These are phyloP conservation scores for Gynandropsis gynandra DNA, from an alignment of 345 rosid species.

Conservation along the genomic window DNA sequence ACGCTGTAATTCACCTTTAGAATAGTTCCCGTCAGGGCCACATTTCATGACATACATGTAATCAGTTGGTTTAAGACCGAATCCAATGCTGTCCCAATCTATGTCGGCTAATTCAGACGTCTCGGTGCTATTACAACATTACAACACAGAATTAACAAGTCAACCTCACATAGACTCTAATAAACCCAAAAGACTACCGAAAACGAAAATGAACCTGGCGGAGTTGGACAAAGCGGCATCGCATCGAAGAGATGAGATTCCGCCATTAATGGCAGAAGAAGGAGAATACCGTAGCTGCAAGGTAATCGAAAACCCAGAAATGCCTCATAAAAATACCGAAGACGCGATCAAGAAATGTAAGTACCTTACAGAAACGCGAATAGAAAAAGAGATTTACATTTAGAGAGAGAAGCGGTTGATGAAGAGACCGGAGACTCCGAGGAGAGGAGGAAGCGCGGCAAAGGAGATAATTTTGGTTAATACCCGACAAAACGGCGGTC, in stretches of 20 bases:
- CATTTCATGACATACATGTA: slow-evolving; percentile 72
- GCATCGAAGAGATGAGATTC: slow-evolving; percentile 21
- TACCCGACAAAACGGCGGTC: slow-evolving; percentile 26
- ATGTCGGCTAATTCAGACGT: slow-evolving; percentile 43
- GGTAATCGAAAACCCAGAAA: background rate
- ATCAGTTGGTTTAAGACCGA: slow-evolving; percentile 55
- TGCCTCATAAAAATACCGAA: too few relatives aligned
- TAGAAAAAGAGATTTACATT: slow-evolving; percentile 24
- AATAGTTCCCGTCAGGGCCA: slow-evolving; percentile 38
- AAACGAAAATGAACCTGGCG: slow-evolving; percentile 33
- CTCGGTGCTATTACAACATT: slow-evolving; percentile 26
- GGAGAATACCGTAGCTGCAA: slow-evolving; percentile 28
- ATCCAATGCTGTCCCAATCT: slow-evolving; percentile 79
- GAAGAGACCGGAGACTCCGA: slow-evolving; percentile 19
- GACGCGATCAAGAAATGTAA: background rate
- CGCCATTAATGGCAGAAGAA: slow-evolving; percentile 16
- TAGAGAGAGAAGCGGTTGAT: slow-evolving; percentile 21
- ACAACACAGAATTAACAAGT: background rate
- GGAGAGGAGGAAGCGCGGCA: background rate
- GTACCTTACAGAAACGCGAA: background rate
- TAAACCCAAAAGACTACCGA: background rate
- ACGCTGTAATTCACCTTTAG: slow-evolving; percentile 47
- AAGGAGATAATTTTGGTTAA: slow-evolving; percentile 32
- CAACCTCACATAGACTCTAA: background rate
- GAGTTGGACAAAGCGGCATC: slow-evolving; percentile 35